Conservation (phyloP, 306 rosid species). For the Senna tora region DNA sequence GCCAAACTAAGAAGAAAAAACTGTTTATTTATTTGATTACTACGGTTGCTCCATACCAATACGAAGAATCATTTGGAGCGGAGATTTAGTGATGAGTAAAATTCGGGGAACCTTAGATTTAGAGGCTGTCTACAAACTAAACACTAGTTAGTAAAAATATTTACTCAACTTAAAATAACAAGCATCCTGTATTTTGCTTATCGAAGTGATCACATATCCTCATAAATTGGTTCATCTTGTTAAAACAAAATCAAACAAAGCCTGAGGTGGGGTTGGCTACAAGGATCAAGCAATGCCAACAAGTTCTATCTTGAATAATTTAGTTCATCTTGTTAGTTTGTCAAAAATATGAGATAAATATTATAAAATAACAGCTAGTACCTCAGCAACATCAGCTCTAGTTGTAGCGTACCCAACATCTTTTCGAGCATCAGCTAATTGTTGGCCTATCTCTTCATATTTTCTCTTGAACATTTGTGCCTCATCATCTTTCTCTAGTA, state of each 20-base stretch:
- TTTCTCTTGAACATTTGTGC: neutral
- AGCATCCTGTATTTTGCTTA: neutral
- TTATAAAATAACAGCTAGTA: neutral
- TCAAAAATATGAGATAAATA: neutral
- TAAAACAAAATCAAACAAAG: too few species aligned
- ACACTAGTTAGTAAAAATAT: too few species aligned
- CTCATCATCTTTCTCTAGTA: conserved; percentile 3
- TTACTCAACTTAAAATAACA: neutral
- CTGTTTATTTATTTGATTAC: neutral
- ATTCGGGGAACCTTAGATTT: neutral
- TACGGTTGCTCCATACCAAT: neutral
- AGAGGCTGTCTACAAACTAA: neutral
- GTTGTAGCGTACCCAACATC: neutral
- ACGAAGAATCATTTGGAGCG: neutral
- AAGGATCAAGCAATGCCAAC: too few species aligned
- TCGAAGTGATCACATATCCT: neutral
- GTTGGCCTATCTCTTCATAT: neutral
- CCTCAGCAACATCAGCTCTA: conserved; percentile 12
- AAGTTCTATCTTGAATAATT: too few species aligned
- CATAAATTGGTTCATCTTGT: neutral
- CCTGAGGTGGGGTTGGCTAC: too few species aligned
- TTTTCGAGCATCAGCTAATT: neutral
- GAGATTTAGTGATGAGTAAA: neutral
- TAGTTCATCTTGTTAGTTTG: too few species aligned
- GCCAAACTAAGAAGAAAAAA: neutral